Conservation (phyloP, 202 grass and related monocot genomes). For the Schoenoplectus tabernaemontani region DNA sequence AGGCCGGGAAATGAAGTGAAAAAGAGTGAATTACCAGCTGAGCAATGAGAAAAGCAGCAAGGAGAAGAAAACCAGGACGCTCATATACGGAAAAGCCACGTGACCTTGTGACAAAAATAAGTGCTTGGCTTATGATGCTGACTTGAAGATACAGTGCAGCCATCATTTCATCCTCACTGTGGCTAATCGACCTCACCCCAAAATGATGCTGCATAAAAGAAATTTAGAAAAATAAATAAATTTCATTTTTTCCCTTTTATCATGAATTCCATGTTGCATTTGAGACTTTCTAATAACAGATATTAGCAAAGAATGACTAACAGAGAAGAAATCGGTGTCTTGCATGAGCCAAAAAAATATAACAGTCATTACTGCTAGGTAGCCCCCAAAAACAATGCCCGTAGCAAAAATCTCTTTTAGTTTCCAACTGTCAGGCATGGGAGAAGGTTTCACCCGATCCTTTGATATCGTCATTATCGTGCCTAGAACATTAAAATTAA, state of each 20-base stretch:
- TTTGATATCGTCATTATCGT: constrained; percentile 99
- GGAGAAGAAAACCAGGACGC: constrained; percentile 48
- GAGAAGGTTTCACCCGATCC: constrained; percentile 87
- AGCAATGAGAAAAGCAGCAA: constrained; percentile 56
- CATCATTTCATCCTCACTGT: constrained; percentile 55
- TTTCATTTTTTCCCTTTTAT: background rate
- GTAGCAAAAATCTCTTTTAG: constrained; percentile 85
- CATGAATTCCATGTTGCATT: background rate
- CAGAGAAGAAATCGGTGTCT: constrained; percentile 75
- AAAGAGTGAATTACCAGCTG: constrained; percentile 56
- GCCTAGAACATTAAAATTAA: constrained; percentile 29
- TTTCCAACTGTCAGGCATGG: constrained; percentile 90
- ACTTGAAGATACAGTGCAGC: constrained; percentile 94
- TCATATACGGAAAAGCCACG: constrained; percentile 49
- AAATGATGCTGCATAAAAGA: constrained; percentile 46
- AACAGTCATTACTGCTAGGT: constrained; percentile 79
- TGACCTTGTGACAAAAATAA: constrained; percentile 92
- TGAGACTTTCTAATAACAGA: background rate
- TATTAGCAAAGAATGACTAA: constrained; percentile 16
- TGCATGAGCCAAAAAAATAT: constrained; percentile 86
- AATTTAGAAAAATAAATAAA: background rate
- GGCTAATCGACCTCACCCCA: constrained; percentile 41
- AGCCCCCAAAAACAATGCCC: constrained; percentile 66
- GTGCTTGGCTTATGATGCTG: constrained; percentile 98
- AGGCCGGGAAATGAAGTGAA: background rate